phyloP scores from a whole-genome alignment of 2,329 filamentous ascomycete species.

The Aspergillus sp. region DNA sequence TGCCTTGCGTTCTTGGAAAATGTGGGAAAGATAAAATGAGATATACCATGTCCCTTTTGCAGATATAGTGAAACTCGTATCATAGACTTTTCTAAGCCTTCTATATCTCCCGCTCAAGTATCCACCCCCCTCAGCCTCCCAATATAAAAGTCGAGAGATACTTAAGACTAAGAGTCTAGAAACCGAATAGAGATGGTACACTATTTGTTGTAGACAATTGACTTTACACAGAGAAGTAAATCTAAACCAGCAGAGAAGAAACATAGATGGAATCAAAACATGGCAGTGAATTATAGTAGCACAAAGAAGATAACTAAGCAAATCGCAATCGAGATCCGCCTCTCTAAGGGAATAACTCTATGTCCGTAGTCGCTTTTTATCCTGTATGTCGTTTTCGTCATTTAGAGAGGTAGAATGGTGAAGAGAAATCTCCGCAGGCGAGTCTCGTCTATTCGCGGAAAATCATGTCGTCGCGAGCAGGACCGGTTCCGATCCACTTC shows the following conservation, averaged over 20 bases:
- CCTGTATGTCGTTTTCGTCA: neutral
- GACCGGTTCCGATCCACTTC: slow-evolving; percentile 68
- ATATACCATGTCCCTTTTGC: neutral
- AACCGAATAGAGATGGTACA: neutral
- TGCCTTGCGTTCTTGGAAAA: neutral
- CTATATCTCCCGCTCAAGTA: no score
- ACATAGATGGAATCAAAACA: neutral
- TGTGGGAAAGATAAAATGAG: neutral
- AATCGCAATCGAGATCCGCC: neutral
- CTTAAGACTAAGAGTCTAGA: no score
- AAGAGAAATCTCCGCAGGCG: neutral
- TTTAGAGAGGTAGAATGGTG: neutral
- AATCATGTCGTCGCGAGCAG: slow-evolving; percentile 66
- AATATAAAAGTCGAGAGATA: no score
- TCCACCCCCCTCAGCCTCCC: no score
- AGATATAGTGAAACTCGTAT: neutral
- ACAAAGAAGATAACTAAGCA: slow-evolving; percentile 6
- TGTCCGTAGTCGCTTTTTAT: slow-evolving; percentile 3
- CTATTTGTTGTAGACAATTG: neutral
- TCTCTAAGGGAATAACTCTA: slow-evolving; percentile 4
- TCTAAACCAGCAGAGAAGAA: neutral
- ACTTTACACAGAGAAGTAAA: neutral
- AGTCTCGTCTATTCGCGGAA: slow-evolving; percentile 38
- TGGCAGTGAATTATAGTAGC: neutral
- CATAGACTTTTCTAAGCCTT: no score